These are phyloP conservation scores for Cyclotella atomus DNA, from an alignment of 108 stramenopile species.

Conservation along the genomic window DNA sequence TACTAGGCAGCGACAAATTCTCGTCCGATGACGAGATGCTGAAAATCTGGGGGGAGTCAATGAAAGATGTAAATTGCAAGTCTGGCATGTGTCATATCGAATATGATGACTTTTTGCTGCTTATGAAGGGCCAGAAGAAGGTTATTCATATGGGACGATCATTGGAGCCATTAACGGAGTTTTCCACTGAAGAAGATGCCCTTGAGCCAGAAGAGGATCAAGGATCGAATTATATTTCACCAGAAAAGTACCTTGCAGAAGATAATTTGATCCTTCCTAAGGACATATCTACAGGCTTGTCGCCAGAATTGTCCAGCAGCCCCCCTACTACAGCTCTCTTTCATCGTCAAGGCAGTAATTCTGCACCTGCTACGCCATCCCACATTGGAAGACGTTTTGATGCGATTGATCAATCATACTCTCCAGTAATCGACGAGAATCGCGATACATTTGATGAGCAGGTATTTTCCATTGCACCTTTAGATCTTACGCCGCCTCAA, in stretches of 20 bases:
- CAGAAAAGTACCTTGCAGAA: not conserved
- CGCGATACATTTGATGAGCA: constrained; percentile 16
- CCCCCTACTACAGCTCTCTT: not conserved
- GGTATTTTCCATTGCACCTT: constrained; percentile 18
- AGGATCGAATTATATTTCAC: not conserved
- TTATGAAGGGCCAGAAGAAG: constrained; percentile 89
- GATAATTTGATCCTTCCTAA: not conserved
- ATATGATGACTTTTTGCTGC: constrained; percentile 81
- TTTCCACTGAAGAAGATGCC: constrained; percentile 30
- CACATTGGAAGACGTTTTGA: constrained; percentile 34
- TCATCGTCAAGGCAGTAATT: constrained; percentile 33
- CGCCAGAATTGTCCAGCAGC: constrained; percentile 2
- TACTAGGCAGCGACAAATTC: constrained; percentile 76
- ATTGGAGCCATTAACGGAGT: constrained; percentile 30
- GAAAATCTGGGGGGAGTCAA: constrained; percentile 80
- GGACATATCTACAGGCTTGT: not conserved
- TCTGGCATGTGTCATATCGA: constrained; percentile 63
- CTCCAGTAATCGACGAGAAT: constrained; percentile 54
- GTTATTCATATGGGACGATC: constrained; percentile 15
- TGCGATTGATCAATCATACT: constrained; percentile 32
- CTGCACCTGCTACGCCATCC: constrained; percentile 35
- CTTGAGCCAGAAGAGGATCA: constrained; percentile 13
- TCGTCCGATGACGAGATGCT: constrained; percentile 79
- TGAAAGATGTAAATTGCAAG: constrained; percentile 68
- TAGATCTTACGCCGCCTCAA: constrained; percentile 60